Evolutionary conservation across 2,329 filamentous ascomycete genomes (phyloP), one percentile per base, ranked within the genome.

Genomic region (Podosphaera xanthii): DNA sequence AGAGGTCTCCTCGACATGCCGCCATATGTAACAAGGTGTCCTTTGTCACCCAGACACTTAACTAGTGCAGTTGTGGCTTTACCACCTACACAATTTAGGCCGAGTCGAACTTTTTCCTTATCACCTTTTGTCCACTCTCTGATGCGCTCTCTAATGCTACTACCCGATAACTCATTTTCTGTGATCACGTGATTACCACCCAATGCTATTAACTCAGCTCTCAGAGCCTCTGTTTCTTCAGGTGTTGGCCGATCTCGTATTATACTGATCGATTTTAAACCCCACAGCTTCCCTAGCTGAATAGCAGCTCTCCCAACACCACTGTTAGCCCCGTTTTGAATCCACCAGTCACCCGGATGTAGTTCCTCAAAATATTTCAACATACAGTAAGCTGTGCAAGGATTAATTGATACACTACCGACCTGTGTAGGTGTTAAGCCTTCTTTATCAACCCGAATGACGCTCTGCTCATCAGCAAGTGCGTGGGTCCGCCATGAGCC

Each of bases 401-500:
- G 92, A 71, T 98, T 98, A 49, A 98, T 86, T 63, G 80, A 84
- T 42, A 95, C 86, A 0, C 89, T 97, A 3, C 87, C 91, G 9
- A 84, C 88, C 68, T 96, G 90, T 3, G 86, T 72, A 0, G 87
- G 77, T 0, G 76, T 84, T 60, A 98, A 72, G 0, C 84, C 85
- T 0, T 81, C 75, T 64, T 78, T 82, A 60, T 90, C 76, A 55
- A 95, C 78, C 64, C 78, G 82, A 59, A 92, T 74, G 4, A 95
- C 71, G 57, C 81, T 72, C 3, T 74, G 75, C 58, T 77, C 74
- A 10, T 76, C 73, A 2, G 82, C 80, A 53, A 89, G 78, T 22
- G 86, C 86, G 69, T 98, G 91, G 2, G 92, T 98, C 62, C 92
- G 79, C 89, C 92, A 97, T 10, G 92, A 97, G 42, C 92, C 92